Conservation (phyloP, 495 filamentous ascomycete genomes). For the Talaromyces thailandensis region DNA sequence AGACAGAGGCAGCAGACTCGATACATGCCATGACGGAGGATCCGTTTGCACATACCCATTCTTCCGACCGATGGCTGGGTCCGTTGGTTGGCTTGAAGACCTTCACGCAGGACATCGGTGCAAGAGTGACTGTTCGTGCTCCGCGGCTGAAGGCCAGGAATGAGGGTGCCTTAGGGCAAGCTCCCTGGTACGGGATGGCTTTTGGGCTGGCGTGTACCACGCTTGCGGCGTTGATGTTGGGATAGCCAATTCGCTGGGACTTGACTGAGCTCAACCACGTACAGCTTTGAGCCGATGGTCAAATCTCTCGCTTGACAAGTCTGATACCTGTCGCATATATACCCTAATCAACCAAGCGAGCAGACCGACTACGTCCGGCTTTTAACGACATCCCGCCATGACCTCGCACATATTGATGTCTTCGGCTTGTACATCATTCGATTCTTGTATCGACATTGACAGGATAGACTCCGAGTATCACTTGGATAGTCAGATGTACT, state of each 20-base stretch:
- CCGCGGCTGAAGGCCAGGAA: conserved; percentile 19
- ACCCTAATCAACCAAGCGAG: neutral
- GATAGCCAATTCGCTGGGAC: conserved; percentile 11
- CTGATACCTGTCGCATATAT: neutral
- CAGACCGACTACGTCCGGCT: neutral
- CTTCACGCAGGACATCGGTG: conserved; percentile 8
- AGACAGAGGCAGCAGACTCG: neutral
- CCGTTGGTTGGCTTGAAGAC: conserved; percentile 11
- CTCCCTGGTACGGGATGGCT: conserved; percentile 41
- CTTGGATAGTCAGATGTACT: neutral
- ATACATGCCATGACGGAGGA: neutral
- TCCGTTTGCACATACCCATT: neutral
- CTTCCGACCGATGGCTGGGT: conserved; percentile 1
- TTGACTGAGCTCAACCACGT: neutral
- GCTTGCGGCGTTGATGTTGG: conserved; percentile 36
- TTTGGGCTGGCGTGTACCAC: conserved; percentile 38
- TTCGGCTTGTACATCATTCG: neutral
- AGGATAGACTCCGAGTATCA: neutral
- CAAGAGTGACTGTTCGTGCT: conserved; percentile 4
- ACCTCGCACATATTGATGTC: neutral
- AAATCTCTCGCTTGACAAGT: neutral
- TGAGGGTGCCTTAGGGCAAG: conserved; percentile 36
- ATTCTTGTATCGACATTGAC: neutral
- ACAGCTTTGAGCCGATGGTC: neutral
- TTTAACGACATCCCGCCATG: neutral